A percentile compares a stretch with the other conserved stretches of the same genome.
Evolutionary conservation across 768 basidiomycete species (phyloP).

Genomic region (Suillus variegatus): DNA sequence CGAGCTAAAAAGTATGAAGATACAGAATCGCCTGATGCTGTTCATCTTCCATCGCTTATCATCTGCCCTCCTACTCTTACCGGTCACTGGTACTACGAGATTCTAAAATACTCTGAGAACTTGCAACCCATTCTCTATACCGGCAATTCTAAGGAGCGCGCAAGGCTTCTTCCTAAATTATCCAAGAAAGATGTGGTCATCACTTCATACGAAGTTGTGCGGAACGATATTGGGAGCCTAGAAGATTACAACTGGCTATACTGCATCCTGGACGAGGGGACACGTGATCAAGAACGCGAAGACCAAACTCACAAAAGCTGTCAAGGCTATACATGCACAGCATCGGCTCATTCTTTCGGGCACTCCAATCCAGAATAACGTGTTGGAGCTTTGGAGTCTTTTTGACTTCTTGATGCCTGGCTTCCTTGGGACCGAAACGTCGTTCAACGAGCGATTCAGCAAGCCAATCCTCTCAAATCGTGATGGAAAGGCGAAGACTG

Average conservation of each 20-base stretch:
- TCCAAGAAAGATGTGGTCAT: constrained; percentile 86
- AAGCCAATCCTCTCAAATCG: constrained; percentile 95
- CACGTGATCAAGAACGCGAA: constrained; percentile 99
- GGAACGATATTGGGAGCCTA: constrained; percentile 85
- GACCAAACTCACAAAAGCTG: constrained; percentile 95
- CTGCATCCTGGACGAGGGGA: constrained; percentile 96
- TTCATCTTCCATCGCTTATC: constrained; percentile 92
- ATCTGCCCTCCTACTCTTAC: constrained; percentile 97
- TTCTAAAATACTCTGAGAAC: constrained; percentile 87
- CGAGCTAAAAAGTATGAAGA: constrained; percentile 67
- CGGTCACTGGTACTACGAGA: constrained; percentile 99
- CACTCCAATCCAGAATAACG: constrained; percentile 99
- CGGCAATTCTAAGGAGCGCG: constrained; percentile 83
- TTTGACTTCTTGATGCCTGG: constrained; percentile 99
- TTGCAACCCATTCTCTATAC: constrained; percentile 86
- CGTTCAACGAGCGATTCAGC: constrained; percentile 94
- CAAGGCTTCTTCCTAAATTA: constrained; percentile 63
- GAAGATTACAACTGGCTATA: constrained; percentile 85
- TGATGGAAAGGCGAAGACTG: constrained; percentile 92
- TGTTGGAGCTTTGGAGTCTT: constrained; percentile 95
- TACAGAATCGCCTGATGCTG: constrained; percentile 69
- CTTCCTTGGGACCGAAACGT: constrained; percentile 92
- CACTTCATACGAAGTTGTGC: constrained; percentile 96
- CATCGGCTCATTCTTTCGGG: constrained; percentile 95
- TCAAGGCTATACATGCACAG: constrained; percentile 86